phyloP scores from a whole-genome alignment of 2,329 filamentous ascomycete species.

The Scedosporium boydii region DNA sequence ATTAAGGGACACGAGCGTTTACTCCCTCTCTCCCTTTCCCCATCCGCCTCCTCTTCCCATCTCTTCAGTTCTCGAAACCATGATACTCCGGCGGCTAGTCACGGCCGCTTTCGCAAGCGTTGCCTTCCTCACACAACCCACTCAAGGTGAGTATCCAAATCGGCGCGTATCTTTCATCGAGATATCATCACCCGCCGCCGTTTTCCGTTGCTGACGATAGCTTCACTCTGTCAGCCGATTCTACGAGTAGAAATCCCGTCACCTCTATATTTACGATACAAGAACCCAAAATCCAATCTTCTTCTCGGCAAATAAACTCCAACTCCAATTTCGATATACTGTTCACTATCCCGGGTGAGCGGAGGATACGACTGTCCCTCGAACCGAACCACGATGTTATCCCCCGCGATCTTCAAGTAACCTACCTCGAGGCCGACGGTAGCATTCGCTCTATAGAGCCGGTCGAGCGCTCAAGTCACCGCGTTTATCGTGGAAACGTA shows the following conservation, averaged over 20 bases:
- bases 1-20: background rate
- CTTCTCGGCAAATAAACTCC: constrained; percentile 69
- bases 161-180: too few species aligned
- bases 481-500: constrained; percentile 72
- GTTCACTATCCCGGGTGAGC: constrained; percentile 61
- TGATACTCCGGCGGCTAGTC: constrained; percentile 23
- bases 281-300: constrained; percentile 67
- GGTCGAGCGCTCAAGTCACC: constrained; percentile 64
- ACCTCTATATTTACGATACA: constrained; percentile 64
- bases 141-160: constrained; percentile 18
- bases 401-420: constrained; percentile 62
- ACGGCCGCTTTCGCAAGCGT: constrained; percentile 20
- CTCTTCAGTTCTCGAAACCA: constrained; percentile 11
- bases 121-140: constrained; percentile 20
- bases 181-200: too few species aligned
- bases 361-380: constrained; percentile 68
- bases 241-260: constrained; percentile 66
- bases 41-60: background rate
- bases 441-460: constrained; percentile 54
- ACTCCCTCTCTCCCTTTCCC: background rate
- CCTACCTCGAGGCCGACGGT: constrained; percentile 65
- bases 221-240: constrained; percentile 45
- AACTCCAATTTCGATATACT: constrained; percentile 76
- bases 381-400: constrained; percentile 90
- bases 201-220: background rate